Evolutionary conservation across 2,329 filamentous ascomycete species (phyloP).

Genomic region (Arachnomyces sp.): DNA sequence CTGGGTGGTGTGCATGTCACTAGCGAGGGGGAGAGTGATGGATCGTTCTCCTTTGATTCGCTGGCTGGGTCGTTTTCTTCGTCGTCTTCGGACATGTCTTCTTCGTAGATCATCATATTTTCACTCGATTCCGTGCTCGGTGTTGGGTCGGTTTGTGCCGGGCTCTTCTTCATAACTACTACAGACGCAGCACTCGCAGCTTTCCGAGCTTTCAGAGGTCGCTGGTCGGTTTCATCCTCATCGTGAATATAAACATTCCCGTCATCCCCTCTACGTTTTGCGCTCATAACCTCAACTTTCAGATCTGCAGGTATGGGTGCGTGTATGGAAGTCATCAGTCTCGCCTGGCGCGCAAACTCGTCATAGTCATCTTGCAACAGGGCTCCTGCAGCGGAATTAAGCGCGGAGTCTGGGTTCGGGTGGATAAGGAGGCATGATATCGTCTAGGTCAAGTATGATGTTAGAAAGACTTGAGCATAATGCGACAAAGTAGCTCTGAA

Average conservation of each 20-base stretch:
- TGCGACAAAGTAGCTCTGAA: too few relatives aligned
- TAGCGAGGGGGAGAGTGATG: slow-evolving; percentile 32
- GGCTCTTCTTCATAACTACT: slow-evolving; percentile 28
- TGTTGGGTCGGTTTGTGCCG: slow-evolving; percentile 12
- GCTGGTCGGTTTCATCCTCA: slow-evolving; percentile 15
- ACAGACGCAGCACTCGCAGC: slow-evolving; percentile 12
- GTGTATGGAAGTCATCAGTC: slow-evolving; percentile 56
- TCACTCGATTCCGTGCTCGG: too few relatives aligned
- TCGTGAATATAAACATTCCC: slow-evolving; percentile 19
- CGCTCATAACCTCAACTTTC: slow-evolving; percentile 41
- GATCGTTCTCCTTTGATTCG: slow-evolving; percentile 45
- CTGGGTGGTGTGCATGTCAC: slow-evolving; percentile 28
- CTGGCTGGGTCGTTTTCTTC: slow-evolving; percentile 29
- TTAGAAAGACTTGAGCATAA: neutral
- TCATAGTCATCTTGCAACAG: slow-evolving; percentile 54
- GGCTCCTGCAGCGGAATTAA: slow-evolving; percentile 55
- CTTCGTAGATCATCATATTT: slow-evolving; percentile 9
- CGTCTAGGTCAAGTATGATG: slow-evolving; percentile 31
- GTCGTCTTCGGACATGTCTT: slow-evolving; percentile 18
- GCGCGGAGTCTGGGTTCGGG: slow-evolving; percentile 56
- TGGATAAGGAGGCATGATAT: slow-evolving; percentile 58
- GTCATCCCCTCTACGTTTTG: slow-evolving; percentile 49
- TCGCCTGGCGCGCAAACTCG: slow-evolving; percentile 50
- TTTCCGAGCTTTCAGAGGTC: slow-evolving; percentile 11
- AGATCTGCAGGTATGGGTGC: slow-evolving; percentile 46